Percentiles rank a stretch among this genome's conserved stretches.
Evolutionary conservation across 129 eudicot species (phyloP).

Genomic region (Tagetes patula): DNA sequence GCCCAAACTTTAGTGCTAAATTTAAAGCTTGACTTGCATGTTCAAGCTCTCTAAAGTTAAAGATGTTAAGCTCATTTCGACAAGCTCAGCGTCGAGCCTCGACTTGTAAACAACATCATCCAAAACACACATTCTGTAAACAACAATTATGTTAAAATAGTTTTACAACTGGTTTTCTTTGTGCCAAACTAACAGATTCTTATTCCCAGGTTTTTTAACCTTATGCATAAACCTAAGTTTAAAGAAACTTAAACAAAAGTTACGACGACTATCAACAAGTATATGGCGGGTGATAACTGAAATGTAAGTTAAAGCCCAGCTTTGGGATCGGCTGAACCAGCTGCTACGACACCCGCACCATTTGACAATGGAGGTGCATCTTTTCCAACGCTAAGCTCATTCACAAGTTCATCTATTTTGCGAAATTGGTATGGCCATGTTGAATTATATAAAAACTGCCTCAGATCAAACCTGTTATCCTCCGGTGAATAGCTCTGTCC

Average conservation of each 20-base stretch:
- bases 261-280: neutral
- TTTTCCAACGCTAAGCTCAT: slow-evolving; percentile 44
- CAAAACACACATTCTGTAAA: too few species aligned
- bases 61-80: too few species aligned
- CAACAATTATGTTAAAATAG: neutral
- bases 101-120: too few species aligned
- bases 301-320: slow-evolving; percentile 45
- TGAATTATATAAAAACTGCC: slow-evolving; percentile 81
- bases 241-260: neutral
- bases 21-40: too few species aligned
- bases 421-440: slow-evolving; percentile 93
- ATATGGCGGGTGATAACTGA: neutral
- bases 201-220: neutral
- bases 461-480: slow-evolving; percentile 89
- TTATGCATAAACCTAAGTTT: slow-evolving; percentile 18
- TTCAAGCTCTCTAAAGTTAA: too few species aligned
- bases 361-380: slow-evolving; percentile 36
- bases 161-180: neutral
- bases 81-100: too few species aligned
- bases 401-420: slow-evolving; percentile 75
- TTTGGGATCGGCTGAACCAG: slow-evolving; percentile 77
- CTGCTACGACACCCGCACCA: slow-evolving; percentile 90
- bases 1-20: too few species aligned
- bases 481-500: slow-evolving; percentile 92
- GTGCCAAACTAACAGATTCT: neutral